Evolutionary conservation across 192 early-diverging fungal species (phyloP).

Genomic region (Glomus cerebriforme): DNA sequence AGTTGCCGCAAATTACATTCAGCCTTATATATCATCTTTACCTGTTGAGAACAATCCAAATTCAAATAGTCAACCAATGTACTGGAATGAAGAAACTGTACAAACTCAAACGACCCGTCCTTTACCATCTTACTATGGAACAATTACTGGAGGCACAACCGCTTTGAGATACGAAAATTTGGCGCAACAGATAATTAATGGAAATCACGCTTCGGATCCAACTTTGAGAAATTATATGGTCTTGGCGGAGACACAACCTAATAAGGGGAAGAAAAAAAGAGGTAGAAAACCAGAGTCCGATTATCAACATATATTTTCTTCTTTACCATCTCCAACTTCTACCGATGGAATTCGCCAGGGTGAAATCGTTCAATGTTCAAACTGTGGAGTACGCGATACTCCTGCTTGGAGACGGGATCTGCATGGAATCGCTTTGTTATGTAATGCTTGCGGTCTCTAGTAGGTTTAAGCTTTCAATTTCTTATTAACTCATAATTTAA

Average conservation of each 20-base stretch:
- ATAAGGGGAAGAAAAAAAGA: slow-evolving; percentile 12
- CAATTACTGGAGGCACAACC: background rate
- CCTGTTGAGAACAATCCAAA: background rate
- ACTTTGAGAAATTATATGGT: background rate
- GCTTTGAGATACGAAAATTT: background rate
- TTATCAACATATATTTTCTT: background rate
- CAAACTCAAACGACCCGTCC: background rate
- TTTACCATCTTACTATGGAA: slow-evolving; percentile 4
- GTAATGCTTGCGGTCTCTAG: slow-evolving; percentile 30
- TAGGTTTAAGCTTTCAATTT: background rate
- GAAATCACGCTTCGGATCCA: background rate
- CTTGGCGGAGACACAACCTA: background rate
- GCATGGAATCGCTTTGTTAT: slow-evolving; percentile 20
- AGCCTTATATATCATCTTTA: background rate
- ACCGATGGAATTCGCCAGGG: background rate
- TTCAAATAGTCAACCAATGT: background rate
- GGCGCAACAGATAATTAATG: background rate
- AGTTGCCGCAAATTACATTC: background rate
- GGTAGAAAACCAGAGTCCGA: background rate
- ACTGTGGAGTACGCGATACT: slow-evolving; percentile 25
- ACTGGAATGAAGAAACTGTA: background rate
- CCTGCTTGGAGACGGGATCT: slow-evolving; percentile 32
- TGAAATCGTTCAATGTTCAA: slow-evolving; percentile 21
- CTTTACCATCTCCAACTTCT: background rate
- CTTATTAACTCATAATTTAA: background rate